phyloP scores from a whole-genome alignment of 2,329 filamentous ascomycete genomes.

The Alternaria conjuncta region DNA sequence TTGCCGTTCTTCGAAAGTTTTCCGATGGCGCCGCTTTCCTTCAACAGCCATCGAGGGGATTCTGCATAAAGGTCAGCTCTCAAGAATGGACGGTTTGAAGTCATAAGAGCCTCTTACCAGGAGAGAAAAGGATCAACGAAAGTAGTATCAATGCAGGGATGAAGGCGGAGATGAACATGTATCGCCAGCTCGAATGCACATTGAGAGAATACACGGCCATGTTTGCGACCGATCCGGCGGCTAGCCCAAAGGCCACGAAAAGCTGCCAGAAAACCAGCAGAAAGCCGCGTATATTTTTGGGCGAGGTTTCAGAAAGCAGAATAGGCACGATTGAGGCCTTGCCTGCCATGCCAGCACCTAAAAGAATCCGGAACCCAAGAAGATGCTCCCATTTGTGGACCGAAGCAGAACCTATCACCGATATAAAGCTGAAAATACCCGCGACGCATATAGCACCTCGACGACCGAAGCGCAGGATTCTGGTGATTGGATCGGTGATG shows the following conservation, averaged over 20 bases:
- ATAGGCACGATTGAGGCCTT: not conserved
- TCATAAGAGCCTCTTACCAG: not conserved
- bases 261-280: not conserved
- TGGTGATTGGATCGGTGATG: not conserved
- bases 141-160: not conserved
- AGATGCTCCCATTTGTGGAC: not conserved
- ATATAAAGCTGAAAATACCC: not conserved
- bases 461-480: not conserved
- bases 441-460: not conserved
- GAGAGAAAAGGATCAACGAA: not conserved
- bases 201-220: not conserved
- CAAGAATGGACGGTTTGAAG: too few relatives aligned
- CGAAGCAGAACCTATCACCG: not conserved
- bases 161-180: not conserved
- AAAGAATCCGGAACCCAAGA: not conserved
- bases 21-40: not conserved
- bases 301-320: not conserved
- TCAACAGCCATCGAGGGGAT: not conserved
- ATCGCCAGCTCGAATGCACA: not conserved
- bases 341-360: not conserved
- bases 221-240: not conserved
- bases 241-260: not conserved
- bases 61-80: not conserved
- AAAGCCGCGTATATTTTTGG: not conserved
- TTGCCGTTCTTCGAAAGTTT: too few relatives aligned